Evolutionary conservation across 139 green algal species (phyloP).

Genomic region (Chlamydomonas sphaeroides): DNA sequence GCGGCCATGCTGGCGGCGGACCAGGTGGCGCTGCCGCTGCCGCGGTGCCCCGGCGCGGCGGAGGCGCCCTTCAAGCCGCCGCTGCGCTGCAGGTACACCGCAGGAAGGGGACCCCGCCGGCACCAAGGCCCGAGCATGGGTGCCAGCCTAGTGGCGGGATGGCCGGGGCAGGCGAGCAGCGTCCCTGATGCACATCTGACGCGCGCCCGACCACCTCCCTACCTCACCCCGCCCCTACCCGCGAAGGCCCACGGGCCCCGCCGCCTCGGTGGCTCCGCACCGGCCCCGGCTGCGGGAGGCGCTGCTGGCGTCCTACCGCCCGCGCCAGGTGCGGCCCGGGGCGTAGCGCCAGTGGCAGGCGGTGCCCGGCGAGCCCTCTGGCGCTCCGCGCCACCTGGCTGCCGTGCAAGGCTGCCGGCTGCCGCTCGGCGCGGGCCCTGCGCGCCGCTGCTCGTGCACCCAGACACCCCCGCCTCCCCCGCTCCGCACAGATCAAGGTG

Average conservation of each 20-base stretch:
- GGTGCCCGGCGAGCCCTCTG: too few relatives aligned
- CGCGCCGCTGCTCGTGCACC: neutral
- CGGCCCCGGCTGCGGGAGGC: conserved; percentile 60
- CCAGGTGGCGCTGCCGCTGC: conserved; percentile 39
- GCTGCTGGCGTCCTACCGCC: conserved; percentile 65
- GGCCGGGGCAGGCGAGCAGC: too few relatives aligned
- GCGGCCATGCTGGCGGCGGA: conserved; percentile 68
- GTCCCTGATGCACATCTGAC: too few relatives aligned
- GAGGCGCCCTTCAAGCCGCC: conserved; percentile 43
- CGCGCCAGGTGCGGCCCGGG: conserved; percentile 58
- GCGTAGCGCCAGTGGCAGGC: too few relatives aligned
- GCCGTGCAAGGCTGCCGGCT: too few relatives aligned
- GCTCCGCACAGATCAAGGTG: conserved; percentile 81
- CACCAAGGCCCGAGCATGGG: too few relatives aligned
- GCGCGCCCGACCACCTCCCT: too few relatives aligned
- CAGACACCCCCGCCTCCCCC: neutral
- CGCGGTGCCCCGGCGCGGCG: conserved; percentile 38
- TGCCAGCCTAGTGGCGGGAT: too few relatives aligned
- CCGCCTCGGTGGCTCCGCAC: conserved; percentile 42
- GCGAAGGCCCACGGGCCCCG: conserved; percentile 9
- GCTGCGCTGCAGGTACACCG: conserved; percentile 36
- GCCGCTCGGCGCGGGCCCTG: too few relatives aligned
- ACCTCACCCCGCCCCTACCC: too few relatives aligned
- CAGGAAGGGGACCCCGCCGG: too few relatives aligned
- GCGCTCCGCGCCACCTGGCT: too few relatives aligned